Evolutionary conservation across 805 yeast genomes (phyloP).

Genomic region (Maudiozyma serrabonitensis): DNA sequence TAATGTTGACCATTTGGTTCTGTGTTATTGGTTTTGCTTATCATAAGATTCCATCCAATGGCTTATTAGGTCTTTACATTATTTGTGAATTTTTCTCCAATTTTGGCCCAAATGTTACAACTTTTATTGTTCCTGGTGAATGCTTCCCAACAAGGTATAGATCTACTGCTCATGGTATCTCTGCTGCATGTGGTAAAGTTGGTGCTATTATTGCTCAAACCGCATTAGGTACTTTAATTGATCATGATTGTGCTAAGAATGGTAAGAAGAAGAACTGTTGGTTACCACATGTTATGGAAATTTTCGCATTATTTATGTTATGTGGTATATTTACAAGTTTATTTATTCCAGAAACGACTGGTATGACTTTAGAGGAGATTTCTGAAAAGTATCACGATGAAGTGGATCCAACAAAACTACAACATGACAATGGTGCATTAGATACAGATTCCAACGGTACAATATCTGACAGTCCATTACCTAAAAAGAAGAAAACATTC

Average conservation of each 20-base stretch:
- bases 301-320: constrained; percentile 86
- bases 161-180: constrained; percentile 91
- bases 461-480: not conserved
- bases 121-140: constrained; percentile 88
- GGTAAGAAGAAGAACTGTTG: constrained; percentile 50
- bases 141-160: constrained; percentile 90
- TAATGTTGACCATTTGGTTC: constrained; percentile 59
- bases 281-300: constrained; percentile 89
- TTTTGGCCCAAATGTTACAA: constrained; percentile 89
- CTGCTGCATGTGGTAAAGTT: constrained; percentile 85
- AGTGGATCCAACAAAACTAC: constrained; percentile 35
- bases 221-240: constrained; percentile 71
- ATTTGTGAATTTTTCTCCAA: constrained; percentile 81
- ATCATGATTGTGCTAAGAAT: constrained; percentile 63
- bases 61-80: constrained; percentile 68
- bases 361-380: constrained; percentile 81
- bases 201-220: constrained; percentile 92
- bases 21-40: constrained; percentile 79
- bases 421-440: not conserved
- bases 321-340: constrained; percentile 57
- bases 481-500: not conserved
- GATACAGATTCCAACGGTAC: not conserved
- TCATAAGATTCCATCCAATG: constrained; percentile 55
- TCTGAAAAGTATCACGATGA: constrained; percentile 78
- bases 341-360: constrained; percentile 82